Base-by-base conservation (phyloP, 345 rosid species). In the Lumnitzera racemosa region DNA sequence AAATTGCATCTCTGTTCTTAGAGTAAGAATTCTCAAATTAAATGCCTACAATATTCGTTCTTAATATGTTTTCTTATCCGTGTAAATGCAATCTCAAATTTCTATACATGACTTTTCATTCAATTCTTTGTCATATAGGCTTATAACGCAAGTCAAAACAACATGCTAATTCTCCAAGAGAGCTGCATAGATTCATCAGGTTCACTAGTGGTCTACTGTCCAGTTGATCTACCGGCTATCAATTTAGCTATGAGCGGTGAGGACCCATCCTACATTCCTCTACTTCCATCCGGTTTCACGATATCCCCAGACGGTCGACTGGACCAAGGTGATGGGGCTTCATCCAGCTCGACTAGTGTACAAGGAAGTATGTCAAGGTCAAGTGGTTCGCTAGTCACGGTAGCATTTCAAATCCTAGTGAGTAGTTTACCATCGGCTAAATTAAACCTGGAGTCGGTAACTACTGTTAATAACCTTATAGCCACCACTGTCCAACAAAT, bases 121-220 rank as follows among this genome's bases (percentile, higher is more conserved):
- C 31, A 59, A 5, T 50, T 59, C 9, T 36, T n/a, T 52, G 46
- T 47, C 24, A 20, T 51, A 25, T 47, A 94, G 99, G 99, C 95
- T 41, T 77, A 76, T 13, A 90, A 79, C 70, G 74, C 80, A 14
- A 73, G 96, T 61, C 92, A 88, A 73, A 88, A 83, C 79, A 89
- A 83, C 65, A 94, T 90, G 99, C 50, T 94, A 55, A 83, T 94
- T 62, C 96, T 94, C 46, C 99, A 94, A 78, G 99, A 94, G 80
- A 88, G 90, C 76, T 88, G 95, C 73, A 65, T 81, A 61, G 99
- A 94, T 80, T 75, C 82, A 43, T 84, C 99, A 12, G 99, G 90
- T 46, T 84, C 96, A 13, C 75, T 90, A 0, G 83, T 94, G 41
- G 87, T 90, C 13, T 90, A 90, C 60, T 85, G 97, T 70, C 95